Conservation (phyloP, 2,329 filamentous ascomycete genomes). For the Tolypocladium nubicola region DNA sequence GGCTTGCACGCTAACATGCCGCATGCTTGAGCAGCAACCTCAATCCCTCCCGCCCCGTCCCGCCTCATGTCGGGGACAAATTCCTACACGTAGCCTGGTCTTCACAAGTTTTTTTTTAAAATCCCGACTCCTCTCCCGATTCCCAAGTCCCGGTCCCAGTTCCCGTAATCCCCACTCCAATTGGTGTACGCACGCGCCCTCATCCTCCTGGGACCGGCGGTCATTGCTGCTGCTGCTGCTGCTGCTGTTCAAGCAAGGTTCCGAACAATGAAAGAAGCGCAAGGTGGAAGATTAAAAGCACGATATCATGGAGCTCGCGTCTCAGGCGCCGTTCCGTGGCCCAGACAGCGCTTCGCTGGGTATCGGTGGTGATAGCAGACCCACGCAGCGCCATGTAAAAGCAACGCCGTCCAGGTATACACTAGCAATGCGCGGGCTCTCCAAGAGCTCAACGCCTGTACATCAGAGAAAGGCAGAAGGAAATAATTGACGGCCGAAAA, state of each 20-base stretch:
- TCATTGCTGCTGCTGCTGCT: background rate
- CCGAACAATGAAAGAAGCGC: background rate
- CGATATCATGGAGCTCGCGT: background rate
- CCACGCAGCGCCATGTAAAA: background rate
- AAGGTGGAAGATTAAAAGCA: background rate
- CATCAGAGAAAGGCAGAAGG: background rate
- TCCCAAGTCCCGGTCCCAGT: background rate
- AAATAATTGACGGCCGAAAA: background rate
- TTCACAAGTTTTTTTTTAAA: background rate
- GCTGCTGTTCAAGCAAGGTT: background rate
- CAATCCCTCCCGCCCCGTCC: background rate
- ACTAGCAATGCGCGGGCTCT: background rate
- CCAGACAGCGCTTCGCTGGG: background rate
- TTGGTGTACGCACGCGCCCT: background rate
- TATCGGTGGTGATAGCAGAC: background rate
- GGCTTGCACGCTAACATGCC: background rate
- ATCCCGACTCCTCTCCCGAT: background rate
- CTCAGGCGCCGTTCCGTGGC: background rate
- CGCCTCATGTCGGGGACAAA: background rate
- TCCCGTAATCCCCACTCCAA: background rate
- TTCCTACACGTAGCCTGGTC: background rate
- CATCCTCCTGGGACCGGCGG: background rate
- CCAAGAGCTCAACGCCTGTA: background rate
- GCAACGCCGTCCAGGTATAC: background rate
- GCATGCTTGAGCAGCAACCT: background rate